A percentile compares a stretch with the other conserved stretches of the same genome.
These are phyloP conservation scores for Pichia eremophila DNA, from an alignment of 805 yeast species.

Conservation along the genomic window DNA sequence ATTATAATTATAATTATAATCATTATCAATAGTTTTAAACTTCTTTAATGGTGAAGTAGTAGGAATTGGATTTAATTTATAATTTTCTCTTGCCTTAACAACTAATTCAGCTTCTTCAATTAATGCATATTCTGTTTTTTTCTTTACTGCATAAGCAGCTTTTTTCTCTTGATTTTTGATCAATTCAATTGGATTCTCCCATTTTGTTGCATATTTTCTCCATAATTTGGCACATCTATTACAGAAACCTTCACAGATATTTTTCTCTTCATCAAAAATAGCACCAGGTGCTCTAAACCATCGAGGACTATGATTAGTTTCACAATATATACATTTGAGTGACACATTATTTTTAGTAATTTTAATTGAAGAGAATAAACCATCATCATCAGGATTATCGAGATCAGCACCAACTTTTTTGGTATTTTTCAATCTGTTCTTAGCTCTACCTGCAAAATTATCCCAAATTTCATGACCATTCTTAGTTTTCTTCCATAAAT, in stretches of 20 bases:
- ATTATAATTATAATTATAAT: slow-evolving; percentile 5
- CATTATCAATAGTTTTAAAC: slow-evolving; percentile 11
- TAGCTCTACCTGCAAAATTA: slow-evolving; percentile 59
- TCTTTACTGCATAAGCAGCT: slow-evolving; percentile 30
- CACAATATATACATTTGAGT: slow-evolving; percentile 68
- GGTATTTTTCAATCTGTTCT: slow-evolving; percentile 41
- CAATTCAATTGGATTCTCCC: slow-evolving; percentile 75
- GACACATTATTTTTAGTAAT: slow-evolving; percentile 29
- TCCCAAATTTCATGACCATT: slow-evolving; percentile 78
- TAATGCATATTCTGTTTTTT: slow-evolving; percentile 57
- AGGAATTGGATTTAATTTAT: slow-evolving; percentile 15
- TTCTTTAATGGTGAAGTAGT: background rate
- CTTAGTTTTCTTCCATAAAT: slow-evolving; percentile 83
- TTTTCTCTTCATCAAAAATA: slow-evolving; percentile 25
- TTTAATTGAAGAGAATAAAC: slow-evolving; percentile 54
- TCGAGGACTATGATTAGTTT: slow-evolving; percentile 39
- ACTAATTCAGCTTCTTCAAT: slow-evolving; percentile 53
- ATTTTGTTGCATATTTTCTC: slow-evolving; percentile 79
- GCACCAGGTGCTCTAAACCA: slow-evolving; percentile 73
- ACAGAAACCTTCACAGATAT: slow-evolving; percentile 56
- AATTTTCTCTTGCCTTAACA: slow-evolving; percentile 36
- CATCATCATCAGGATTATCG: slow-evolving; percentile 55
- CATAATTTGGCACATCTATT: slow-evolving; percentile 81
- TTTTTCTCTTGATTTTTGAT: slow-evolving; percentile 35
- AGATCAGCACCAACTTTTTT: slow-evolving; percentile 36